phyloP scores from a whole-genome alignment of 306 rosid species.

The Dryas octopetala region DNA sequence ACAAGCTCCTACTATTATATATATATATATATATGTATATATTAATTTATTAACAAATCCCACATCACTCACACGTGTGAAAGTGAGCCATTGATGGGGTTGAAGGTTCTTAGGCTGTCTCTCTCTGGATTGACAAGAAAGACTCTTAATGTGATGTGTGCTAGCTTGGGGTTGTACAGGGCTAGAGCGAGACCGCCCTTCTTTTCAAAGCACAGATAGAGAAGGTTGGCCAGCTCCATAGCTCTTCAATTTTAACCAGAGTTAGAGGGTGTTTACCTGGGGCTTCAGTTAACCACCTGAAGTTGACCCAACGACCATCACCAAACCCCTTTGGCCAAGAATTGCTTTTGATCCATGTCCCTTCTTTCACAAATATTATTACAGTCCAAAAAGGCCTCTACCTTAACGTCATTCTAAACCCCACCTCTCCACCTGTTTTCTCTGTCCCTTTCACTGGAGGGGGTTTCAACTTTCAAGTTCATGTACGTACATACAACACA shows the following conservation, averaged over 20 bases:
- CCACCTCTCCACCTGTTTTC: not conserved
- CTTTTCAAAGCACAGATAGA: constrained; percentile 41
- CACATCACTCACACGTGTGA: constrained; percentile 69
- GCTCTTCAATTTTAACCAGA: not conserved
- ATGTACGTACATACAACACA: not conserved
- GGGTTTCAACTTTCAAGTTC: not conserved
- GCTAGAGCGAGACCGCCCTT: constrained; percentile 47
- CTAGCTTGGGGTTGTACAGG: constrained; percentile 44
- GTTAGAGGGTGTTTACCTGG: constrained; percentile 16
- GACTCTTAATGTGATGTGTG: constrained; percentile 54
- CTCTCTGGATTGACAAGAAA: constrained; percentile 65
- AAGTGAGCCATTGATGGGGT: constrained; percentile 22
- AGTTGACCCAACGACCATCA: constrained; percentile 43
- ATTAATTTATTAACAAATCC: constrained; percentile 19
- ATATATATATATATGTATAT: too few relatives aligned
- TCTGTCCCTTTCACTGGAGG: not conserved
- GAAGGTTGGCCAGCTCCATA: not conserved
- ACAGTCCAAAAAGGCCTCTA: constrained; percentile 22
- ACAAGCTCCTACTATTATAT: constrained; percentile 24
- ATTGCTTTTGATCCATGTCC: constrained; percentile 14
- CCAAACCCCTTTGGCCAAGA: constrained; percentile 23
- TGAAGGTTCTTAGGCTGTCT: constrained; percentile 59
- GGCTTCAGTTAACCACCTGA: constrained; percentile 55
- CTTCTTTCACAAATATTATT: constrained; percentile 31
- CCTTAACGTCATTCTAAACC: constrained; percentile 6